Evolutionary conservation across 192 early-diverging fungal genomes (phyloP), one percentile per base, ranked within the genome.

Genomic region (Helicostylum pulchrum): DNA sequence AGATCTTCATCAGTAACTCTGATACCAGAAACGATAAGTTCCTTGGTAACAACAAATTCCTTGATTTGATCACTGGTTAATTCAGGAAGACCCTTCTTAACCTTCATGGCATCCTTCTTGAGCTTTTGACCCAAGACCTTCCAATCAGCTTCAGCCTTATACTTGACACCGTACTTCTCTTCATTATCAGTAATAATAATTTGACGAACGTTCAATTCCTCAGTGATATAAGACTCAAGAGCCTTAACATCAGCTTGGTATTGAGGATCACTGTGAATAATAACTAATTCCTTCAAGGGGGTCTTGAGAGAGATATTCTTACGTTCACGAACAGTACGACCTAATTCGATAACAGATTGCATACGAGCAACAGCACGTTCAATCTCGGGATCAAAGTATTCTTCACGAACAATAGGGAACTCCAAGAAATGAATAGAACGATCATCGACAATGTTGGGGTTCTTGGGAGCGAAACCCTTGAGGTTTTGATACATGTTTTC

Each of bases 401-500:
- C 90, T 66, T 89, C 76, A 77, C 95, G 93, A 49, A 82, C 88
- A 56, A 90, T 93, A 15, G 97, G 97, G 90, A 96, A 97, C 15
- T 82, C 72, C 71, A 98, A 82, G 80, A 99, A 99, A 80, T 99
- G 97, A 51, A 99, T 79, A 48, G 90, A 93, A 52, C 92, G 88
- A 47, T 84, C 81, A 70, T 99, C 95, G 31, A 78, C 84, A 44
- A 76, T 70, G 48, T 67, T 48, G 53, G 77, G 78, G 61, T 76
- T 69, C 52, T 76, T 67, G 4, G 90, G 89, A 64, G 93, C 53
- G 65, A 88, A 92, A 31, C 51, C 84, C 75, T 88, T 90, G 62
- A 99, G 82, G 46, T 88, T 89, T 80, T 97, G 95, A 83, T 96
- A 99, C 90, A 97, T 97, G 75, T 80, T 94, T 80, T 99, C 97